These are phyloP conservation scores for Magnolia sinica DNA, from an alignment of 164 flowering plant species.

Conservation along the genomic window DNA sequence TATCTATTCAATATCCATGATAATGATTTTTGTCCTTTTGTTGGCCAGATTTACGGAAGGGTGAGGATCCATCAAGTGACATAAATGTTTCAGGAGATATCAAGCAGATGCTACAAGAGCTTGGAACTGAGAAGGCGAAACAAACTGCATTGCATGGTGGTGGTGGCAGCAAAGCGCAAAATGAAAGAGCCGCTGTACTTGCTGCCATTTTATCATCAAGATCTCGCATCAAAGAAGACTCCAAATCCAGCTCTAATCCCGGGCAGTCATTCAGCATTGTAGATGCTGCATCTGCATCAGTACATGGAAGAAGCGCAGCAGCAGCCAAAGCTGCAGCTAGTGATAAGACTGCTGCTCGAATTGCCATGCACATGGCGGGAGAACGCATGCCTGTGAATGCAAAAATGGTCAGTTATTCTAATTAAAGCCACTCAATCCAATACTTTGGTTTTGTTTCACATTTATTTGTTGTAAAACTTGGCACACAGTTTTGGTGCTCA, in stretches of 20 bases:
- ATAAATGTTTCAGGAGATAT: constrained; percentile 85
- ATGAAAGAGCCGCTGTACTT: constrained; percentile 92
- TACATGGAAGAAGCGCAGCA: constrained; percentile 97
- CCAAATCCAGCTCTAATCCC: constrained; percentile 38
- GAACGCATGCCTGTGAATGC: constrained; percentile 90
- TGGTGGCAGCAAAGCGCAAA: constrained; percentile 88
- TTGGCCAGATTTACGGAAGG: constrained; percentile 47
- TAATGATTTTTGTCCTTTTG: constrained; percentile 2
- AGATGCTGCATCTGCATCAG: constrained; percentile 98
- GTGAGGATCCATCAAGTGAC: constrained; percentile 62
- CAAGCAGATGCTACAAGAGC: constrained; percentile 89
- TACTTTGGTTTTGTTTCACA: neutral
- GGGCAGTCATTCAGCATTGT: constrained; percentile 71
- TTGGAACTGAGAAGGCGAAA: constrained; percentile 89
- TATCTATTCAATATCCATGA: neutral
- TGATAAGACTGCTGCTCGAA: constrained; percentile 89
- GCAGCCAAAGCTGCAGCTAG: constrained; percentile 79
- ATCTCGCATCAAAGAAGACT: constrained; percentile 64
- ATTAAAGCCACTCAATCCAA: neutral
- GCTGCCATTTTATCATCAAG: constrained; percentile 70
- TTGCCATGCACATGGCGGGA: constrained; percentile 94
- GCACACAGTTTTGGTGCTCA: neutral
- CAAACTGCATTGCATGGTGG: constrained; percentile 87
- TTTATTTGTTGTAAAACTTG: neutral
- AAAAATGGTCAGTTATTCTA: constrained; percentile 63